Conservation (phyloP, 129 eudicot genomes). For the Pulicaria dysenterica region DNA sequence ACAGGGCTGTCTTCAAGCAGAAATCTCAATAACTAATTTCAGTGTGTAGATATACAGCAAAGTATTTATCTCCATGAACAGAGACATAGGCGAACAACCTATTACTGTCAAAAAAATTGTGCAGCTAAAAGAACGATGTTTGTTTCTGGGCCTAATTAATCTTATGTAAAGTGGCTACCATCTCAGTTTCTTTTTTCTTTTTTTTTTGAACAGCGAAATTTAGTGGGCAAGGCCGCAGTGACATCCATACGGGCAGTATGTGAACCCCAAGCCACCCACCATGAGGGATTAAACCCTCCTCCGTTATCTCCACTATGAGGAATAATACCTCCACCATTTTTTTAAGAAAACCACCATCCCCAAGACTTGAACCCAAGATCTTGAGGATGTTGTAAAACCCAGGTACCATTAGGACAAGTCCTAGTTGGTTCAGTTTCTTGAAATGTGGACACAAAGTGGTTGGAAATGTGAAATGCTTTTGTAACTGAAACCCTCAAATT, state of each 20-base stretch:
- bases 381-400: too few species aligned
- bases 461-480: not conserved
- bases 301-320: too few species aligned
- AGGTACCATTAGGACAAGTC: too few species aligned
- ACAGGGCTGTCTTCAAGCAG: constrained; percentile 10
- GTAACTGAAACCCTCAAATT: not conserved
- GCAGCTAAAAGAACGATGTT: not conserved
- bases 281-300: too few species aligned
- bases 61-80: constrained; percentile 4
- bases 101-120: constrained; percentile 1
- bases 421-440: constrained; percentile 20
- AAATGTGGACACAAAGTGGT: not conserved
- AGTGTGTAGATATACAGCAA: not conserved
- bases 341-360: too few species aligned
- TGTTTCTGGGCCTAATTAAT: constrained; percentile 1
- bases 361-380: too few species aligned
- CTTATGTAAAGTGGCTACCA: constrained; percentile 6
- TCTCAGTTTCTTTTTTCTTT: constrained; percentile 10
- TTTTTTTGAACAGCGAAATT: too few species aligned
- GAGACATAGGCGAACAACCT: not conserved
- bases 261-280: too few species aligned
- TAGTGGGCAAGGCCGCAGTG: too few species aligned
- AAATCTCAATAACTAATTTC: constrained; percentile 4
- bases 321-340: too few species aligned
- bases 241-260: too few species aligned